Percentiles rank a stretch among this genome's conserved stretches.
These are phyloP conservation scores for Schizonepeta tenuifolia DNA, from an alignment of 257 asterid species.

Conservation along the genomic window DNA sequence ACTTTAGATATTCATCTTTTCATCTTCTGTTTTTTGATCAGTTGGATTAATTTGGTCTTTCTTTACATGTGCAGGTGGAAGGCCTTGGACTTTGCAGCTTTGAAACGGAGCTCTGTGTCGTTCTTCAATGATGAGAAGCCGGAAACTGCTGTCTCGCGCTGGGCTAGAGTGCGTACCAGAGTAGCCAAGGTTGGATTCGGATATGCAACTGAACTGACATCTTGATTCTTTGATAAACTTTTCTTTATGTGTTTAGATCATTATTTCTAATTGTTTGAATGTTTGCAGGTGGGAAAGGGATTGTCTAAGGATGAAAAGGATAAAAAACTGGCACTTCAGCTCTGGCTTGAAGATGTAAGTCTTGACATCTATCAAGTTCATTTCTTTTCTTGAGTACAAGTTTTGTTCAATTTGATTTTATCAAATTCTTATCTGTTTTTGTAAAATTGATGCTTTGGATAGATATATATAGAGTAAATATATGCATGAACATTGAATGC, in stretches of 20 bases:
- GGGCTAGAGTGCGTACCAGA: conserved; percentile 94
- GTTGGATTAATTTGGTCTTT: conserved; percentile 22
- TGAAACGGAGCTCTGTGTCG: conserved; percentile 78
- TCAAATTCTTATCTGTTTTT: not conserved
- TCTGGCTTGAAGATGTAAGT: conserved; percentile 99
- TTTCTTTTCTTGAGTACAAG: not conserved
- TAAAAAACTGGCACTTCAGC: conserved; percentile 84
- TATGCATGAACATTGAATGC: not conserved
- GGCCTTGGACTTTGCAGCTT: conserved; percentile 86
- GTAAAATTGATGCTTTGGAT: not conserved
- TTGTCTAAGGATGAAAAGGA: conserved; percentile 95
- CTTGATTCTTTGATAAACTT: not conserved
- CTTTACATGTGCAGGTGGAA: conserved; percentile 75
- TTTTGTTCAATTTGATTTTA: not conserved
- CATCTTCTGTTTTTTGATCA: not conserved
- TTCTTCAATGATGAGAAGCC: conserved; percentile 81
- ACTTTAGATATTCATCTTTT: not conserved
- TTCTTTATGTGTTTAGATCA: not conserved
- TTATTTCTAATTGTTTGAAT: conserved; percentile 21
- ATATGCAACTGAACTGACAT: not conserved
- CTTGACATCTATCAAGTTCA: not conserved
- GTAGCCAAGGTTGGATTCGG: conserved; percentile 70
- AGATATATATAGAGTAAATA: no score
- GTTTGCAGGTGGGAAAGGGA: conserved; percentile 87
- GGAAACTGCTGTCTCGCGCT: conserved; percentile 86